Evolutionary conservation across 441 rosid species (phyloP), one percentile per base, ranked within the genome.

Genomic region (Erysimum cheiri): DNA sequence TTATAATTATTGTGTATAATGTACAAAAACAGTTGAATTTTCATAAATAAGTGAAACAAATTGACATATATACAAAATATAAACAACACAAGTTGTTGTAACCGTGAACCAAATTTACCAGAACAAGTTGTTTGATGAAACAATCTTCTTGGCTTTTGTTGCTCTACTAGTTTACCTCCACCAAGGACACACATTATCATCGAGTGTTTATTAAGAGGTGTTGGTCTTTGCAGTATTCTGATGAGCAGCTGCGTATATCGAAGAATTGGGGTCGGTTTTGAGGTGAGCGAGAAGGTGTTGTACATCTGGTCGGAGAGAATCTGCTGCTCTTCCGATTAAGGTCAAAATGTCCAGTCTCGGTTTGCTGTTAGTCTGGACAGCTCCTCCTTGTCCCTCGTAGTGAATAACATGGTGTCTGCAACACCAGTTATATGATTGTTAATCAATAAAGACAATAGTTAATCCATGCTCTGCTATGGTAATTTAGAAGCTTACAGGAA

Each of bases 311-410:
- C 91, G 87, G 13, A 92, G 82, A 78, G 61, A 86, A 73, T 95
- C 99, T 4, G 84, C 86, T 49, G 80, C 91, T 72, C 82, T 82
- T 53, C 95, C 89, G 32, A 80, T 83, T 40, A 90, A 83, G 22
- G 67, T 85, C 75, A 95, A 83, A 19, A 92, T 85, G 65, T 92
- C 96, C 3, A 86, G 80, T 71, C 96, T 79, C n/a, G 95, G 95
- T 76, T 85, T 92, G 93, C 97, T 90, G 83, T 74, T 88, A 22
- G 83, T 66, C 80, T 95, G 98, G 9, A 95, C 97, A 11, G 97
- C 96, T 40, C 96, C 97, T 56, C 93, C 97, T 66, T 92, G 95
- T 43, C 95, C 99, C 81, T 92, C 97, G 24, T 85, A 95, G 77
- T 95, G 98, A 83, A 92, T 76, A 4, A 87, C 81, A 52, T 95